Evolutionary conservation across 2,329 filamentous ascomycete genomes (phyloP), one percentile per base, ranked within the genome.

Genomic region (Phialophora tarda): DNA sequence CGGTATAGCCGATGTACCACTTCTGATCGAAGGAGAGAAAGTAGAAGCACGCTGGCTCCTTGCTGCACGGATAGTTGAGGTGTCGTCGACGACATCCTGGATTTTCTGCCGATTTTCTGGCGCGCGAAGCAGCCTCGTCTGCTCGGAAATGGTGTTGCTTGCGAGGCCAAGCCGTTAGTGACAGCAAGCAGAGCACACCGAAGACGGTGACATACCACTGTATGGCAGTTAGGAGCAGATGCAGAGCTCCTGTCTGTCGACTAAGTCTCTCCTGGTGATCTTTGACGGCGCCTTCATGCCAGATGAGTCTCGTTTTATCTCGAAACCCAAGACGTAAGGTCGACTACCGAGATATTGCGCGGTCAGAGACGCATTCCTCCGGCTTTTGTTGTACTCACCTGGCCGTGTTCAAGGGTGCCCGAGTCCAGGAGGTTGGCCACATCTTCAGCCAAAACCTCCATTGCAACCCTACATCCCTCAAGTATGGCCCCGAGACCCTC

Each of bases 31-130:
- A 21, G 53, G 53, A 17, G 53, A 30, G 14, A 34, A 7, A 3
- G 26, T 30, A 3, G 53, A 55, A 21, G 24, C 28, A 8, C 53
- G 53, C 26, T 55, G 53, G n/a, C 53, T 55, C 28, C 28, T 30
- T 21, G 24, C 28, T 14, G 28, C 53, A 55, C 53, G 53, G 28
- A 55, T 34, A n/a, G 53, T 55, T 10, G 53, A 55, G 17, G 53
- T 34, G 17, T 55, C 53, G 28, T 55, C 53, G n/a, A 55, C 53
- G 53, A 55, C 53, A 34, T 55, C 28, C 28, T 55, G 53, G 24
- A 55, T 55, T 55, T 55, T 55, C 53, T 55, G 53, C 1, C n/a
- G 53, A 32, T 55, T 55, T 55, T 55, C 53, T 26, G 53, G 53
- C 26, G 53, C 10, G 2, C 53, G 53, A 21, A 55, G 53, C 12